Evolutionary conservation across 352 stramenopile species (phyloP), one percentile per base, ranked within the genome.

Genomic region (Globisporangium recalcitrans): DNA sequence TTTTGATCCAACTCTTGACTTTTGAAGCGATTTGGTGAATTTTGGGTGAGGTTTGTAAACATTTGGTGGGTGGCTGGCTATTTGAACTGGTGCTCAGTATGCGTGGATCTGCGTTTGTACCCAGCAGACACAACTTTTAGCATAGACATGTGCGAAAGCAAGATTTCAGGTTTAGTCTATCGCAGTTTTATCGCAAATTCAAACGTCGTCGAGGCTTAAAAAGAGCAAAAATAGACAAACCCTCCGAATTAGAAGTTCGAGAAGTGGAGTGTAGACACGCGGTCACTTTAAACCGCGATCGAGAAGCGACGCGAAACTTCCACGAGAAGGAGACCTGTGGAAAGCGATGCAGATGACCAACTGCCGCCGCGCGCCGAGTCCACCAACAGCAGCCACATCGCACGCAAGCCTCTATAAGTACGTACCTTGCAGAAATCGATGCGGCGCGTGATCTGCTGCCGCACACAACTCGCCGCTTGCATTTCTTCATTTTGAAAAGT

Each of bases 271-370:
- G 31, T 36, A 58, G 52, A 58, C 52, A 58, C 36, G 52, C 9
- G 26, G 26, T 13, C 14, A 13, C 19, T n/a, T 36, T 55, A 42
- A 36, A 42, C 16, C 16, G 24, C 3, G n/a, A 47, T 58, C 52
- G 52, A 58, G 52, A 58, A 58, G 27, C 14, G 22, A 16, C 14
- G 10, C 52, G 31, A 58, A 55, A 47, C 52, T 38, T 46, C 38
- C 38, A 46, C 9, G 38, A 46, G 34, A 40, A 46, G 38, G 11
- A 22, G 22, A 22, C 16, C 38, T 21, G 6, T 46, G 38, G 2
- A 46, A 46, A 11, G 6, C 2, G 22, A 46, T 46, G 22, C 16
- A 46, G 16, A 7, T 3, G 38, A 46, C 38, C 16, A 46, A 46
- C 38, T n/a, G 38, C 38, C 38, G 22, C 16, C 38, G 21, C 16